Conservation (phyloP, 345 rosid species). For the Firmiana major region DNA sequence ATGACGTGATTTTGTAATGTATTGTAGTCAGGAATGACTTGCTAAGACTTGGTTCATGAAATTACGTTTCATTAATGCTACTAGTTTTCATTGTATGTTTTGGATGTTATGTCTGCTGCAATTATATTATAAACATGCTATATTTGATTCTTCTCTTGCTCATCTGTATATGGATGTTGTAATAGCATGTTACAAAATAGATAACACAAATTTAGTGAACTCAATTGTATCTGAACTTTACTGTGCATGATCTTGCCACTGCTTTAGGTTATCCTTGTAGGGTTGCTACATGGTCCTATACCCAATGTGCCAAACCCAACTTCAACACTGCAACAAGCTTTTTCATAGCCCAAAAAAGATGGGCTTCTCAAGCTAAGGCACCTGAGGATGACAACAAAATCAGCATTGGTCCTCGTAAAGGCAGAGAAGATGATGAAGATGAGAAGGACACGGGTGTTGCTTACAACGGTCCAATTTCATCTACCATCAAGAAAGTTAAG, state of each 20-base stretch:
- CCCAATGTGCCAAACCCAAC: conserved; percentile 27
- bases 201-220: not conserved
- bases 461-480: conserved; percentile 79
- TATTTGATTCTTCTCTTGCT: not conserved
- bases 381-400: conserved; percentile 57
- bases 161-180: not conserved
- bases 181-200: no score
- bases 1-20: not conserved
- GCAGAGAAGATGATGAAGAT: conserved; percentile 30
- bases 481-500: conserved; percentile 88
- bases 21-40: not conserved
- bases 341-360: conserved; percentile 37
- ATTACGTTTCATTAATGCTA: not conserved
- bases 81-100: not conserved
- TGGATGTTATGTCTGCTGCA: not conserved
- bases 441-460: conserved; percentile 48
- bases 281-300: conserved; percentile 31
- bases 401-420: conserved; percentile 67
- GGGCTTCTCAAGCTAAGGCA: conserved; percentile 55
- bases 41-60: not conserved
- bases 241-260: not conserved
- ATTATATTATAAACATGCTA: not conserved
- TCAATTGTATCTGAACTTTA: not conserved
- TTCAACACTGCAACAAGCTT: conserved; percentile 18
- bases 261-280: conserved; percentile 40